These are phyloP conservation scores for Claviceps lovelessii DNA, from an alignment of 2,329 filamentous ascomycete species.

Conservation along the genomic window DNA sequence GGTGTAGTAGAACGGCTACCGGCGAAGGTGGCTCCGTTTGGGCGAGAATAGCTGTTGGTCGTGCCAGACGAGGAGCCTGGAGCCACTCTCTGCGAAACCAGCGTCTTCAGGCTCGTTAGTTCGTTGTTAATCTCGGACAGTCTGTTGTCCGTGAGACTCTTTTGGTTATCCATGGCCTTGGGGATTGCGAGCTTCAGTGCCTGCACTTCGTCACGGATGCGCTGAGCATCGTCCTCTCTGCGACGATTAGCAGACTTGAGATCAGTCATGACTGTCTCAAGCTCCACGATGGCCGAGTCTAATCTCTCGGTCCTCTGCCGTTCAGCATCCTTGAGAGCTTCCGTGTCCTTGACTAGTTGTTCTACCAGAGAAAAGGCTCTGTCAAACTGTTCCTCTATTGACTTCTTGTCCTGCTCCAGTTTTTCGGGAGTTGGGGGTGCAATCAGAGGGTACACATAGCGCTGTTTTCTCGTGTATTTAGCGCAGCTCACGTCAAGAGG, in stretches of 20 bases:
- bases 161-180: constrained; percentile 75
- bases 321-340: constrained; percentile 75
- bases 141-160: constrained; percentile 65
- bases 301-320: constrained; percentile 69
- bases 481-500: neutral
- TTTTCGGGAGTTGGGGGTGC: constrained; percentile 88
- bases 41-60: constrained; percentile 7
- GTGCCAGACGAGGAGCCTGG: constrained; percentile 16
- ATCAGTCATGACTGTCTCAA: constrained; percentile 69
- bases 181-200: constrained; percentile 74
- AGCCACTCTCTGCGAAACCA: constrained; percentile 54
- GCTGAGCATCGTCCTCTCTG: constrained; percentile 74
- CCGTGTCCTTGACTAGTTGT: constrained; percentile 80
- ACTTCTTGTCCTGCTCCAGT: constrained; percentile 83
- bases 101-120: constrained; percentile 79
- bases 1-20: constrained; percentile 5
- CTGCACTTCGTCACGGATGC: constrained; percentile 75
- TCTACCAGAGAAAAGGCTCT: constrained; percentile 84
- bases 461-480: constrained; percentile 29
- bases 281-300: constrained; percentile 65
- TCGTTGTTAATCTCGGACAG: constrained; percentile 77
- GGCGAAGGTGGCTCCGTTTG: neutral
- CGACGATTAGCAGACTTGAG: constrained; percentile 69
- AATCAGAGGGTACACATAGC: constrained; percentile 83
- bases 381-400: constrained; percentile 85